Evolutionary conservation across 192 early-diverging fungal genomes (phyloP), one percentile per base, ranked within the genome.

Genomic region (Glomus cerebriforme): DNA sequence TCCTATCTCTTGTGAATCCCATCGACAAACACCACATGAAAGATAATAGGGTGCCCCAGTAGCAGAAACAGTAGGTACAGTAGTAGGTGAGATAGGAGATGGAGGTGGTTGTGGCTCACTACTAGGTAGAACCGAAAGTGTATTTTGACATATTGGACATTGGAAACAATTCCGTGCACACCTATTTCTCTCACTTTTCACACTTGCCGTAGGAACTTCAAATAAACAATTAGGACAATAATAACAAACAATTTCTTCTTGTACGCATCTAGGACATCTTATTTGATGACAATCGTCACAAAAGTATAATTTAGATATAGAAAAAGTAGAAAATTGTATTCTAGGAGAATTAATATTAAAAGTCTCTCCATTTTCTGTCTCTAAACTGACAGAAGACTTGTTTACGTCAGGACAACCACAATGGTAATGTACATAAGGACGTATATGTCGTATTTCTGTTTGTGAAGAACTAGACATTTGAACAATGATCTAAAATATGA

Each of bases 141-240:
- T 92, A 39, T 93, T 92, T 35, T 91, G 88, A 86, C 95, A 98
- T 26, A 90, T 84, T 7, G 96, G 96, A 82, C 96, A 98, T 65
- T 96, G 90, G 77, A 98, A 98, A 83, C 96, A 98, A 80, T 97
- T 98, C 54, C 96, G 89, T 2, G 92, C 93, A 80, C 96, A 98
- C 92, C 94, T 88, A 87, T 96, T 96, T 81, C 93, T 92, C 85
- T 99, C 97, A n/a, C 92, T 91, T 79, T 95, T 95, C n/a, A 97
- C 96, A 80, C 93, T 93, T 3, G 97, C 95, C n/a, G 94, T 94
- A 3, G 96, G 96, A 32, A 95, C 96, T 79, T 99, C 96, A 86
- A 99, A 99, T 71, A 97, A 89, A 79, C 98, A 99, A 79, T 96
- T 96, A 15, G 98, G 95, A 79, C 98, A 99, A 83, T 94, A 98